Conservation (phyloP, 768 basidiomycete species). For the Suillus placidus region DNA sequence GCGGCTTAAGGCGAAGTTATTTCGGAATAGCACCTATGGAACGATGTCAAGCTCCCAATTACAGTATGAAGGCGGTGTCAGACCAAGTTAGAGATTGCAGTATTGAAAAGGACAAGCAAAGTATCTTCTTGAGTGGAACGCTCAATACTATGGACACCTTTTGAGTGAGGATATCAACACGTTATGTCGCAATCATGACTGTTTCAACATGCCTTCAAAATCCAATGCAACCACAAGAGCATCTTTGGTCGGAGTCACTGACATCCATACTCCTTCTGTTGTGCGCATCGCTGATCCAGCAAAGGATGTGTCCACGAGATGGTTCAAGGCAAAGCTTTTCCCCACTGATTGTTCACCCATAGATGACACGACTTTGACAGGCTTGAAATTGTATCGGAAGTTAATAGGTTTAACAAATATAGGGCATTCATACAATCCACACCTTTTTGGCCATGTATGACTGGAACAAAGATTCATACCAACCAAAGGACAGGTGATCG, state of each 20-base stretch:
- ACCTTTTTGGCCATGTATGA: slow-evolving; percentile 64
- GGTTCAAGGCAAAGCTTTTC: slow-evolving; percentile 61
- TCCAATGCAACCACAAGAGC: slow-evolving; percentile 59
- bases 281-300: slow-evolving; percentile 69
- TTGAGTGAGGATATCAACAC: background rate
- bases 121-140: slow-evolving; percentile 66
- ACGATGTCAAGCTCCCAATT: background rate
- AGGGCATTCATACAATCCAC: background rate
- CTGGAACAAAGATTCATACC: slow-evolving; percentile 66
- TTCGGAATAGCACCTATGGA: slow-evolving; percentile 60
- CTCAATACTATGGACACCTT: slow-evolving; percentile 65
- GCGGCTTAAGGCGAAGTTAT: slow-evolving; percentile 64
- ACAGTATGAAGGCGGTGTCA: slow-evolving; percentile 10
- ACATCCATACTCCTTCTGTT: slow-evolving; percentile 71
- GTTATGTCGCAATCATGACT: slow-evolving; percentile 9
- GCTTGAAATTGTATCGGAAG: slow-evolving; percentile 35
- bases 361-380: slow-evolving; percentile 67
- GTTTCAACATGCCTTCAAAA: slow-evolving; percentile 51
- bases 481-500: slow-evolving; percentile 57
- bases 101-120: slow-evolving; percentile 64
- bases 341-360: slow-evolving; percentile 74
- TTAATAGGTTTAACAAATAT: background rate
- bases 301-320: slow-evolving; percentile 64
- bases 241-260: slow-evolving; percentile 60
- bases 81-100: slow-evolving; percentile 66